These are phyloP conservation scores for Adansonia grandidieri DNA, from an alignment of 441 rosid species.

Conservation along the genomic window DNA sequence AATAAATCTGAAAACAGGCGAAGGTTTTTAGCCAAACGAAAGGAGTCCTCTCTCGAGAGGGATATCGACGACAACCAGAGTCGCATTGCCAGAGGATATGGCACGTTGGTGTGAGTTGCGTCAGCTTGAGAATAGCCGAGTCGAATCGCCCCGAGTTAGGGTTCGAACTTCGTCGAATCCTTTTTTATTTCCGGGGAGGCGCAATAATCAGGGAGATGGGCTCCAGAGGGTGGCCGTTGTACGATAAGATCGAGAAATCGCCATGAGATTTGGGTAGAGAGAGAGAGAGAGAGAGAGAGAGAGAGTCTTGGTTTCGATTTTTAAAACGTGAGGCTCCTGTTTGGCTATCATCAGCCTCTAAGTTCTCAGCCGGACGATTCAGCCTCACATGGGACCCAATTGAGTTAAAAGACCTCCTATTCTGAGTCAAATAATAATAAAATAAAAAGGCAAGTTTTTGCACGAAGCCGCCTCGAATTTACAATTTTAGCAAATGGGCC, in stretches of 20 bases:
- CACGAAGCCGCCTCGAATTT: background rate
- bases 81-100: conserved; percentile 70
- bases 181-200: background rate
- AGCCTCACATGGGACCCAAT: conserved; percentile 21
- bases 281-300: background rate
- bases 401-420: background rate
- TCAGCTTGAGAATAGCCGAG: conserved; percentile 25
- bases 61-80: conserved; percentile 60
- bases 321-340: conserved; percentile 28
- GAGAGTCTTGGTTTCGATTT: background rate
- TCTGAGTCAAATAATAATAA: background rate
- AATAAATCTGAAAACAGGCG: conserved; percentile 27
- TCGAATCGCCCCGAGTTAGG: conserved; percentile 29
- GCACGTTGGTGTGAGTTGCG: conserved; percentile 17
- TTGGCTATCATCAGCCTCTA: background rate
- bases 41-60: conserved; percentile 73
- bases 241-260: conserved; percentile 33
- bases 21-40: conserved; percentile 29
- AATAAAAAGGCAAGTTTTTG: background rate
- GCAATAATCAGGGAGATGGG: background rate
- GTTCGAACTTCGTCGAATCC: background rate
- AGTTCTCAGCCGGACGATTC: conserved; percentile 19
- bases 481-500: background rate
- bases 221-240: background rate
- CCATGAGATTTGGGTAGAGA: conserved; percentile 28